phyloP scores from a whole-genome alignment of 768 basidiomycete species.

The Amanita muscaria region DNA sequence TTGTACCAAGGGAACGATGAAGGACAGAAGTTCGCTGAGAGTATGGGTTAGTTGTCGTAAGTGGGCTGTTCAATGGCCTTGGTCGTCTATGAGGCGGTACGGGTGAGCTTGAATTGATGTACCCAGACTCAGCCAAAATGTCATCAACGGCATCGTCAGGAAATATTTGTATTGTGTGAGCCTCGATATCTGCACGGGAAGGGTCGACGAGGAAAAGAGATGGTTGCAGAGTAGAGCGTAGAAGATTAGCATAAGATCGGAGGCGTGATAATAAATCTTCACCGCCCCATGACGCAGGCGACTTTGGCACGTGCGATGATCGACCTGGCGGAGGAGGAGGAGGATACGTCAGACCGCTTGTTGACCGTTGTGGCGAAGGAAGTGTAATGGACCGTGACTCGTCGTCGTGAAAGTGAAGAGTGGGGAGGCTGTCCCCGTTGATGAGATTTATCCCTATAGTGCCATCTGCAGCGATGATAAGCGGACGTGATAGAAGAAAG shows the following conservation, averaged over 20 bases:
- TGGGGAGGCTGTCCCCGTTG: constrained; percentile 78
- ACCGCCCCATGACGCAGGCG: constrained; percentile 70
- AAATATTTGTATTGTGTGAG: constrained; percentile 78
- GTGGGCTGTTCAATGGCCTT: constrained; percentile 43
- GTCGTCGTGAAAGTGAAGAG: constrained; percentile 94
- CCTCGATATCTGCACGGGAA: constrained; percentile 83
- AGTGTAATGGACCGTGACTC: constrained; percentile 77
- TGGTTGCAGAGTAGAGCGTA: constrained; percentile 81
- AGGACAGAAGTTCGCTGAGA: constrained; percentile 66
- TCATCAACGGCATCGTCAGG: constrained; percentile 83
- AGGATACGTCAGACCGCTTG: constrained; percentile 42
- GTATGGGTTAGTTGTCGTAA: constrained; percentile 41
- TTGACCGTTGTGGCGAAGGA: constrained; percentile 23
- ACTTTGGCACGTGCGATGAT: constrained; percentile 32
- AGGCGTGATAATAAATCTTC: constrained; percentile 78
- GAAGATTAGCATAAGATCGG: constrained; percentile 66
- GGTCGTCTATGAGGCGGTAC: constrained; percentile 79
- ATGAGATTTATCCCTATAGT: constrained; percentile 85
- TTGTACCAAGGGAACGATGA: constrained; percentile 65
- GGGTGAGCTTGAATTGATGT: constrained; percentile 68
- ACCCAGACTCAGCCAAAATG: constrained; percentile 74
- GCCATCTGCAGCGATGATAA: constrained; percentile 48
- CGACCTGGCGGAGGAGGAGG: constrained; percentile 49
- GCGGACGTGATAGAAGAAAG: constrained; percentile 12
- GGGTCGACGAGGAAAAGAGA: constrained; percentile 89